Evolutionary conservation across 2,329 filamentous ascomycete species (phyloP), one percentile per base, ranked within the genome.

Genomic region (Blastomyces gilchristii): DNA sequence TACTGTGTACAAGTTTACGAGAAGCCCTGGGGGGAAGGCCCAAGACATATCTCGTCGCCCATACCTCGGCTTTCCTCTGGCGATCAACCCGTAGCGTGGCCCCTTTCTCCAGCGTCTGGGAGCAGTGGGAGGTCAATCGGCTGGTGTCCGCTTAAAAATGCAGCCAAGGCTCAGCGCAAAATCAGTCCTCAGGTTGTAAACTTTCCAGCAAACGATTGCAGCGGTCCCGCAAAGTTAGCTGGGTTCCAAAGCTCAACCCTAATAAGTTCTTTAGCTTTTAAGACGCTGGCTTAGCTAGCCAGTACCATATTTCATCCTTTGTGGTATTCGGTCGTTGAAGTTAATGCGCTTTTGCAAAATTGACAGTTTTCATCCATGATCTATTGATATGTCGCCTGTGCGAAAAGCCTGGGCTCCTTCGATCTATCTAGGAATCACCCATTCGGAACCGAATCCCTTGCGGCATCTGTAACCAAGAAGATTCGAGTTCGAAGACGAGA

Each of bases 201-300:
- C 22, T 47, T 43, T 28, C 57, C 25, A 59, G 57, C 25, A 59
- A 49, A 49, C 43, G 57, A 49, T 43, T 11, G 57, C 49, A 47
- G 22, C 57, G 41, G 57, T 22, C 41, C 41, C 41, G 57, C 41
- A 25, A 49, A 49, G 14, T 49, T 31, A 28, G 11, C 25, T 58
- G 39, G 56, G 56, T 58, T 45, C 22, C 18, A 45, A 39, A 12
- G 56, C n/a, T 45, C 14, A 25, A 58, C 56, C 56, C 22, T 58
- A n/a, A 39, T 45, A 11, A 12, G 3, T 45, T 47, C 6, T 34
- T 2, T 39, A 41, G 43, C 54, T 41, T 59, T 59, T 59, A 59
- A 59, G 41, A 49, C 25, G 57, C 43, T 16, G 43, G 43, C 16
- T 47, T 14, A 59, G 25, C 57, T 25, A 41, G 18, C 41, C n/a